Percentiles rank a stretch among this genome's conserved stretches.
Conservation (phyloP, 176 grass and related monocot species). For the Aegilops sharonensis region DNA sequence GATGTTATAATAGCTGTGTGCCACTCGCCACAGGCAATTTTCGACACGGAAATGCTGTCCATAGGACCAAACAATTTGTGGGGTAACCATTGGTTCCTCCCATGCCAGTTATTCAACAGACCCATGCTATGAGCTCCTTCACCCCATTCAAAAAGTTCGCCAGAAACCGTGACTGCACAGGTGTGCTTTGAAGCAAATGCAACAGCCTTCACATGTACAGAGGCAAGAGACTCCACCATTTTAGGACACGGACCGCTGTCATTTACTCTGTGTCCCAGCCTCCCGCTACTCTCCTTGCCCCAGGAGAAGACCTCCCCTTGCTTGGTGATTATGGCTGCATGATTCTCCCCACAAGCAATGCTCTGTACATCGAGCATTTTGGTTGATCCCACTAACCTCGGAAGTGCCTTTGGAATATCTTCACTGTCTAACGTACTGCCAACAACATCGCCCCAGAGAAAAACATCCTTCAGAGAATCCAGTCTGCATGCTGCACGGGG, state of each 20-base stretch:
- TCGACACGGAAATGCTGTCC: constrained; percentile 65
- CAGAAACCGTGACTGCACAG: constrained; percentile 73
- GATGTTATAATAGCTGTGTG: constrained; percentile 86
- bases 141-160: constrained; percentile 84
- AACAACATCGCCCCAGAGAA: constrained; percentile 84
- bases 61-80: constrained; percentile 55
- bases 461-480: constrained; percentile 87
- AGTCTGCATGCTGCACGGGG: constrained; percentile 43
- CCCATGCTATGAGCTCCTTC: constrained; percentile 45
- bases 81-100: constrained; percentile 70
- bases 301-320: constrained; percentile 93
- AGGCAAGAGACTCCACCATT: constrained; percentile 56
- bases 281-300: constrained; percentile 57
- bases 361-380: constrained; percentile 72
- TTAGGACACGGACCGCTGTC: constrained; percentile 46
- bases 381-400: constrained; percentile 69
- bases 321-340: constrained; percentile 79
- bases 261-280: constrained; percentile 58
- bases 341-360: constrained; percentile 72
- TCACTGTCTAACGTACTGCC: constrained; percentile 46
- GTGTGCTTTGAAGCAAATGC: constrained; percentile 76
- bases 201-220: constrained; percentile 67
- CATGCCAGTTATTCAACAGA: constrained; percentile 38
- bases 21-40: constrained; percentile 88
- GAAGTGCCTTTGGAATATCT: constrained; percentile 46